A percentile compares a stretch with the other conserved stretches of the same genome.
These are phyloP conservation scores for Gossypioides kirkii DNA, from an alignment of 345 rosid species.

Conservation along the genomic window DNA sequence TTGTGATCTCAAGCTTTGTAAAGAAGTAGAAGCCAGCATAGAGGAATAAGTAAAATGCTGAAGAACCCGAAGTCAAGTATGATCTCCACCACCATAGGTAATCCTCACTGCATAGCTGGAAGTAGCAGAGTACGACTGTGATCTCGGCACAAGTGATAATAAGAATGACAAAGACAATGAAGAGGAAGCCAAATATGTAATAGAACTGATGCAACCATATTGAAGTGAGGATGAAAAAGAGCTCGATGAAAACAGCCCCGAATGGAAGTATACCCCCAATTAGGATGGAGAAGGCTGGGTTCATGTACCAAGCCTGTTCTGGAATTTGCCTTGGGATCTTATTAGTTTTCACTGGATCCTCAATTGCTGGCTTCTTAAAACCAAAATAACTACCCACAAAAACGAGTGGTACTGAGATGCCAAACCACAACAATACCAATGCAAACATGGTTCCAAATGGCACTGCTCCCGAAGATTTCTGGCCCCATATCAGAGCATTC, in stretches of 20 bases:
- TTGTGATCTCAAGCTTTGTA: conserved; percentile 87
- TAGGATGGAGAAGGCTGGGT: conserved; percentile 68
- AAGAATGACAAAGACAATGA: conserved; percentile 77
- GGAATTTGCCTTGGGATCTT: conserved; percentile 91
- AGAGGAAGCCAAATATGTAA: conserved; percentile 89
- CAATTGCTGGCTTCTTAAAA: conserved; percentile 59
- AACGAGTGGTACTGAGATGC: too few species aligned
- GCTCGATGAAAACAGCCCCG: conserved; percentile 39
- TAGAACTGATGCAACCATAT: conserved; percentile 94
- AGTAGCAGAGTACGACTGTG: conserved; percentile 86
- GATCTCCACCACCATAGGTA: conserved; percentile 99
- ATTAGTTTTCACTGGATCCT: conserved; percentile 83
- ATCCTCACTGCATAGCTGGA: conserved; percentile 93
- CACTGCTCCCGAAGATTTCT: conserved; percentile 88
- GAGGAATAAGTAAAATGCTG: conserved; percentile 85
- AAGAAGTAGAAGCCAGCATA: conserved; percentile 86
- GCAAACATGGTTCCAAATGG: conserved; percentile 99
- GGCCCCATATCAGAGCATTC: conserved; percentile 90
- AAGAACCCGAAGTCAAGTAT: conserved; percentile 83
- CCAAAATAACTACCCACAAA: conserved; percentile 47
- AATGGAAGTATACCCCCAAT: conserved; percentile 81
- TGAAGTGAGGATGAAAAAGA: conserved; percentile 88
- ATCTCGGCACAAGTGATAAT: conserved; percentile 86
- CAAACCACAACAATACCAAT: conserved; percentile 68
- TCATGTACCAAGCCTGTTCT: conserved; percentile 86